These are phyloP conservation scores for Xylariales sp. DNA, from an alignment of 2,329 filamentous ascomycete genomes.

Conservation along the genomic window DNA sequence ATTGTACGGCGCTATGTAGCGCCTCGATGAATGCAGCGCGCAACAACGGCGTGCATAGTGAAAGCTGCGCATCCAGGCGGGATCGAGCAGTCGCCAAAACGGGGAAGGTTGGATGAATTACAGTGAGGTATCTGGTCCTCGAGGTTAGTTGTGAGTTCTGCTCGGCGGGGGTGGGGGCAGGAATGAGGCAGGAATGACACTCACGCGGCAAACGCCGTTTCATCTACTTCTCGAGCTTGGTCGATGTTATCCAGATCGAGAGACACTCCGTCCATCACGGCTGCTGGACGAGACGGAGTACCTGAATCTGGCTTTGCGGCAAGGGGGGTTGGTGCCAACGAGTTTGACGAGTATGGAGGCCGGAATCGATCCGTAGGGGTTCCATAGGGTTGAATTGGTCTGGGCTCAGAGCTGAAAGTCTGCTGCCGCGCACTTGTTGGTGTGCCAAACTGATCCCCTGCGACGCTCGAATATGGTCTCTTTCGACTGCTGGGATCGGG, in stretches of 20 bases:
- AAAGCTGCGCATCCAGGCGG: conserved; percentile 51
- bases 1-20: conserved; percentile 54
- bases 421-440: conserved; percentile 36
- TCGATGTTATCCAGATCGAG: conserved; percentile 27
- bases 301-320: conserved; percentile 28
- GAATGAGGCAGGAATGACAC: conserved; percentile 15
- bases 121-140: conserved; percentile 55
- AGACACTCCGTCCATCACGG: conserved; percentile 20
- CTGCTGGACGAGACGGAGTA: conserved; percentile 30
- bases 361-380: conserved; percentile 24
- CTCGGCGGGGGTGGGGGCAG: not conserved
- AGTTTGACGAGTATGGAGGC: conserved; percentile 31
- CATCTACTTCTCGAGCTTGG: conserved; percentile 33
- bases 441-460: conserved; percentile 28
- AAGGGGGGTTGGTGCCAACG: conserved; percentile 42
- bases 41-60: conserved; percentile 50
- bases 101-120: conserved; percentile 64
- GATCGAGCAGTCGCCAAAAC: conserved; percentile 56
- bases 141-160: not conserved
- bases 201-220: conserved; percentile 41
- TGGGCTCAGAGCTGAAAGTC: conserved; percentile 43
- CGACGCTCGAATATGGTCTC: conserved; percentile 31
- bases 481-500: conserved; percentile 31
- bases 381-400: conserved; percentile 37
- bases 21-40: conserved; percentile 63